Evolutionary conservation across 768 basidiomycete genomes (phyloP).

Genomic region (Coprinellus aureogranulatus): DNA sequence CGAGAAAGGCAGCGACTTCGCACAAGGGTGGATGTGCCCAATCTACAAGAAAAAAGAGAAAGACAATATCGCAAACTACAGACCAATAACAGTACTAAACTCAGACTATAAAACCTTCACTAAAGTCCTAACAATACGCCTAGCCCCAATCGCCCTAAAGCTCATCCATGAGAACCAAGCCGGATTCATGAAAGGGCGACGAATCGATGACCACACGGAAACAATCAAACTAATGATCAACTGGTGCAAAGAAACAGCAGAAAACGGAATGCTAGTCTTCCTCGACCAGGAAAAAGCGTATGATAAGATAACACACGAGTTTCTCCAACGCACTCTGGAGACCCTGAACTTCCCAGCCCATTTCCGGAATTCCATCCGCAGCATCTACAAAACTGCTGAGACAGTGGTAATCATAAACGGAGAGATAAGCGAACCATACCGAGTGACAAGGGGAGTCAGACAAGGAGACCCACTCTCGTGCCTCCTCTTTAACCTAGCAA

Average conservation of each 20-base stretch:
- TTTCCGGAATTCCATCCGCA: constrained; percentile 25
- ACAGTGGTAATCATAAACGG: constrained; percentile 35
- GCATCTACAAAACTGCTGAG: constrained; percentile 27
- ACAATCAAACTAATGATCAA: constrained; percentile 23
- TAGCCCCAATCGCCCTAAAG: constrained; percentile 9
- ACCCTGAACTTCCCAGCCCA: constrained; percentile 19
- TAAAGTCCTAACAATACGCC: constrained; percentile 18
- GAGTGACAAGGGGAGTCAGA: constrained; percentile 27
- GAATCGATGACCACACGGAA: constrained; percentile 30
- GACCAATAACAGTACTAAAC: constrained; percentile 34
- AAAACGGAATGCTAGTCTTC: constrained; percentile 23
- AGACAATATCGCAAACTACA: constrained; percentile 28
- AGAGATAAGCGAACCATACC: constrained; percentile 18
- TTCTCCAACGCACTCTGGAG: constrained; percentile 24
- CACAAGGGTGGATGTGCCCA: constrained; percentile 36
- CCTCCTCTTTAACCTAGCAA: constrained; percentile 38
- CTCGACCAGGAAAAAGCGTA: constrained; percentile 27
- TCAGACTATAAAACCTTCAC: constrained; percentile 33
- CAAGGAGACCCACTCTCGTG: constrained; percentile 42
- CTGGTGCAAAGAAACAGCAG: constrained; percentile 18
- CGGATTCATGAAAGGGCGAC: constrained; percentile 30
- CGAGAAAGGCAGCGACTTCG: constrained; percentile 13
- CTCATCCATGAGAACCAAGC: constrained; percentile 34
- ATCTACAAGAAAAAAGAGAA: constrained; percentile 41
- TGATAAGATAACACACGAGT: constrained; percentile 28